These are phyloP conservation scores for Tuber umbilicatum DNA, from an alignment of 495 filamentous ascomycete species.

Conservation along the genomic window DNA sequence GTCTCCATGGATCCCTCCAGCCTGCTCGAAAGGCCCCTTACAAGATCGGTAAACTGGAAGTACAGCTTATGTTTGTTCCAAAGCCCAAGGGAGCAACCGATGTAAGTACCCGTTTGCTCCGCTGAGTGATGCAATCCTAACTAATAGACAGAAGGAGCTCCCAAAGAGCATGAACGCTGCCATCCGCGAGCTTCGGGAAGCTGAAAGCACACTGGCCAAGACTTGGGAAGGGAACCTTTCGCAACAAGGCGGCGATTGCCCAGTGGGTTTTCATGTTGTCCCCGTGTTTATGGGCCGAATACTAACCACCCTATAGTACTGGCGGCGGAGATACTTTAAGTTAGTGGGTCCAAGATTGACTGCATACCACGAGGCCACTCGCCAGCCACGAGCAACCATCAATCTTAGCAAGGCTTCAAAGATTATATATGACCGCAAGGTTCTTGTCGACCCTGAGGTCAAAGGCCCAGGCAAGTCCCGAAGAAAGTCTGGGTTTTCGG, in stretches of 20 bases:
- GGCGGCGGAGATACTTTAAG: slow-evolving; percentile 96
- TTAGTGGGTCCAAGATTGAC: slow-evolving; percentile 84
- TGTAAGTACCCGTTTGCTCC: slow-evolving; percentile 41
- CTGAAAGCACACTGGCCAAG: slow-evolving; percentile 63
- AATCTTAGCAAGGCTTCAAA: slow-evolving; percentile 90
- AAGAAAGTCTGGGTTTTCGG: slow-evolving; percentile 88
- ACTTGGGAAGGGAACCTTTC: slow-evolving; percentile 83
- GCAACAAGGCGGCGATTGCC: slow-evolving; percentile 95
- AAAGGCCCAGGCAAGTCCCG: slow-evolving; percentile 67
- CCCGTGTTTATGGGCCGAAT: slow-evolving; percentile 7
- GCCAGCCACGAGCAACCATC: slow-evolving; percentile 92
- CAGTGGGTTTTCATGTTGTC: slow-evolving; percentile 57
- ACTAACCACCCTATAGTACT: slow-evolving; percentile 59
- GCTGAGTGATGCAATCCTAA: slow-evolving; percentile 21
- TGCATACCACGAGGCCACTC: slow-evolving; percentile 90
- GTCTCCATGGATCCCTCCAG: slow-evolving; percentile 54
- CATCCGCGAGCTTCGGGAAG: slow-evolving; percentile 83
- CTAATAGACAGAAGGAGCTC: slow-evolving; percentile 62
- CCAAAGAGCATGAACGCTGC: slow-evolving; percentile 96
- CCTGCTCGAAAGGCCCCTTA: slow-evolving; percentile 70
- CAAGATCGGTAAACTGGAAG: slow-evolving; percentile 84
- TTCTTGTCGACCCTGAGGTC: slow-evolving; percentile 72
- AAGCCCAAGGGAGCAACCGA: slow-evolving; percentile 82
- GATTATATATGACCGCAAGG: slow-evolving; percentile 84
- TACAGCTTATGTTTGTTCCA: slow-evolving; percentile 89